A percentile compares a stretch with the other conserved stretches of the same genome.
Evolutionary conservation across 192 early-diverging fungal genomes (phyloP).

Genomic region (Lobosporangium transversale): DNA sequence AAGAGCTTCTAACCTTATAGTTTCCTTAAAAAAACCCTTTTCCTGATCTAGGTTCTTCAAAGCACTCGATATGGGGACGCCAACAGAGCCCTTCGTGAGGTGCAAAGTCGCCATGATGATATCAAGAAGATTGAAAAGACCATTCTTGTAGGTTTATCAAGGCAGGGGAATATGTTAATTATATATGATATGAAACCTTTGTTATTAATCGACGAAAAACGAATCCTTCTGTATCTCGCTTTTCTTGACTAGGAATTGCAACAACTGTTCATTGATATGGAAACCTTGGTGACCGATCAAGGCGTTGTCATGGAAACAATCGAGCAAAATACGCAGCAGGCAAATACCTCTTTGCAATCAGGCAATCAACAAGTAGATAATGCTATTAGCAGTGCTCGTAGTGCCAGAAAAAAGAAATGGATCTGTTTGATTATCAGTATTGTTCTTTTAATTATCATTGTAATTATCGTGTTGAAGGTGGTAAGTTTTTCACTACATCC

Average conservation of each 20-base stretch:
- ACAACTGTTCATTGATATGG: constrained; percentile 90
- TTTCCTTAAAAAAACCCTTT: neutral
- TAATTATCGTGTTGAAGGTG: constrained; percentile 43
- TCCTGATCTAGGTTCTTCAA: constrained; percentile 70
- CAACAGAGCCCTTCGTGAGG: constrained; percentile 77
- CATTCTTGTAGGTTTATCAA: constrained; percentile 69
- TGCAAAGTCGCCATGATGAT: constrained; percentile 86
- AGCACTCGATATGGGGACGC: constrained; percentile 77
- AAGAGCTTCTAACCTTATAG: neutral
- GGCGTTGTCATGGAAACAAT: constrained; percentile 78
- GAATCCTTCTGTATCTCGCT: no score
- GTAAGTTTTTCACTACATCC: neutral
- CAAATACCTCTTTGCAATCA: constrained; percentile 67
- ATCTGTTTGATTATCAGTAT: constrained; percentile 60
- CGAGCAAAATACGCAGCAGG: constrained; percentile 70
- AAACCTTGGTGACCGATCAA: constrained; percentile 81
- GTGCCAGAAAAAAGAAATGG: constrained; percentile 68
- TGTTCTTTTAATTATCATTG: constrained; percentile 54
- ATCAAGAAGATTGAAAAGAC: constrained; percentile 90
- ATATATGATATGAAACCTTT: no score
- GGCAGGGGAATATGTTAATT: neutral
- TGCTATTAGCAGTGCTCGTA: constrained; percentile 57
- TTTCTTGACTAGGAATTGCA: constrained; percentile 88
- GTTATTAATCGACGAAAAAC: no score
- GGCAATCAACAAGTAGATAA: constrained; percentile 67